These are phyloP conservation scores for Glycyrrhiza uralensis DNA, from an alignment of 306 rosid genomes.

Conservation along the genomic window DNA sequence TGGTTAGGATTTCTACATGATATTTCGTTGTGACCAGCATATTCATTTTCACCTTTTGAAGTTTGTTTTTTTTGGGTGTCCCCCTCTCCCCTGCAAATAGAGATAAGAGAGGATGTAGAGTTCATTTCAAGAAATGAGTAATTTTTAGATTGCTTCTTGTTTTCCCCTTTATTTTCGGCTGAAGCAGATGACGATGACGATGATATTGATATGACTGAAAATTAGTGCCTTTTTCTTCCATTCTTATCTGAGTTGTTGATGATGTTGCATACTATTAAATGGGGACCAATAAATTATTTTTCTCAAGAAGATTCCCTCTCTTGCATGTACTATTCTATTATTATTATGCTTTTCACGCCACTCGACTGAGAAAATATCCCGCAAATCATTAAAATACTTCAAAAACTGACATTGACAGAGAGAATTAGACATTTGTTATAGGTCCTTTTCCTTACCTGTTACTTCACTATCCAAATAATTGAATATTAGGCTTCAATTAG, in stretches of 20 bases:
- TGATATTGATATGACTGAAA: constrained; percentile 26
- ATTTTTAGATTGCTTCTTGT: constrained; percentile 35
- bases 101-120: constrained; percentile 65
- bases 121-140: constrained; percentile 32
- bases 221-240: constrained; percentile 17
- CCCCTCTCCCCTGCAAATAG: constrained; percentile 46
- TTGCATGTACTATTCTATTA: constrained; percentile 7
- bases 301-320: constrained; percentile 42
- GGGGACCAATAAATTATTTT: constrained; percentile 33
- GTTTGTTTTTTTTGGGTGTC: not conserved
- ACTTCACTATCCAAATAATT: constrained; percentile 30
- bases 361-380: constrained; percentile 19
- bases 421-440: constrained; percentile 28
- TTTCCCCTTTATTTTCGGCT: constrained; percentile 31
- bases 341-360: constrained; percentile 26
- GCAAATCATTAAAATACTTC: constrained; percentile 17
- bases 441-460: constrained; percentile 42
- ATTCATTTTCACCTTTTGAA: not conserved
- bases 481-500: constrained; percentile 23
- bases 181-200: constrained; percentile 32
- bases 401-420: constrained; percentile 30
- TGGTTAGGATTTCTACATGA: not conserved
- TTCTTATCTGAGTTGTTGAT: constrained; percentile 32
- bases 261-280: constrained; percentile 27
- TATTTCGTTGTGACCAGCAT: not conserved